Percentiles rank a stretch among this genome's conserved stretches.
Conservation (phyloP, 2,329 filamentous ascomycete species). For the Exophiala lecanii-corni region DNA sequence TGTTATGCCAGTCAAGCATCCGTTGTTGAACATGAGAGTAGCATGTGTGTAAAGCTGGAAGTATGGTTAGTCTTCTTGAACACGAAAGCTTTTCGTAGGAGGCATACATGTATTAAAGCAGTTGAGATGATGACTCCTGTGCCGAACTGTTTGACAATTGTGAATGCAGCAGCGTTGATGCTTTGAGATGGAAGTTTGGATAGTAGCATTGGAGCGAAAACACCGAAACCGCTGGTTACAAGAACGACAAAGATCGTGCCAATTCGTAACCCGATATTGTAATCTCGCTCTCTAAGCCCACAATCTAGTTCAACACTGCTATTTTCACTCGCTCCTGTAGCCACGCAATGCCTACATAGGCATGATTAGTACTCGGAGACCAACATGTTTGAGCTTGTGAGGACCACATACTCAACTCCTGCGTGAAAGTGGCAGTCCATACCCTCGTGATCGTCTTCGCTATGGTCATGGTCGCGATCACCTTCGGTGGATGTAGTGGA, state of each 20-base stretch:
- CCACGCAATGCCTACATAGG: constrained; percentile 61
- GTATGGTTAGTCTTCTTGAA: not conserved
- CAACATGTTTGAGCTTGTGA: not conserved
- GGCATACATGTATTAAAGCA: constrained; percentile 36
- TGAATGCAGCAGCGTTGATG: constrained; percentile 49
- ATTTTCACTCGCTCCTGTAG: constrained; percentile 42
- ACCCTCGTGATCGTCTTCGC: constrained; percentile 31
- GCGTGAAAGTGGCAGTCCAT: constrained; percentile 68
- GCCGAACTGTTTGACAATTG: constrained; percentile 59
- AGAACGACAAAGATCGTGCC: constrained; percentile 70
- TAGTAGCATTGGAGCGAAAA: constrained; percentile 64
- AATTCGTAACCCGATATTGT: constrained; percentile 64
- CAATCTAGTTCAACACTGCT: constrained; percentile 35
- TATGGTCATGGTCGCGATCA: constrained; percentile 27
- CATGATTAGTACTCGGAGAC: too few relatives aligned
- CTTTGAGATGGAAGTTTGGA: constrained; percentile 53
- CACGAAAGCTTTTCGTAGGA: not conserved
- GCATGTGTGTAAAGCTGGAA: constrained; percentile 68
- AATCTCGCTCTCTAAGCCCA: constrained; percentile 43
- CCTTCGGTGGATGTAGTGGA: constrained; percentile 11
- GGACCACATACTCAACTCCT: constrained; percentile 61
- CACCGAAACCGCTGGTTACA: constrained; percentile 62
- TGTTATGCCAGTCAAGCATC: constrained; percentile 60
- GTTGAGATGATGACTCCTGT: constrained; percentile 39
- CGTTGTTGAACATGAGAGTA: constrained; percentile 65